Evolutionary conservation across 2,329 filamentous ascomycete species (phyloP).

Genomic region (Calonectria naviculata): DNA sequence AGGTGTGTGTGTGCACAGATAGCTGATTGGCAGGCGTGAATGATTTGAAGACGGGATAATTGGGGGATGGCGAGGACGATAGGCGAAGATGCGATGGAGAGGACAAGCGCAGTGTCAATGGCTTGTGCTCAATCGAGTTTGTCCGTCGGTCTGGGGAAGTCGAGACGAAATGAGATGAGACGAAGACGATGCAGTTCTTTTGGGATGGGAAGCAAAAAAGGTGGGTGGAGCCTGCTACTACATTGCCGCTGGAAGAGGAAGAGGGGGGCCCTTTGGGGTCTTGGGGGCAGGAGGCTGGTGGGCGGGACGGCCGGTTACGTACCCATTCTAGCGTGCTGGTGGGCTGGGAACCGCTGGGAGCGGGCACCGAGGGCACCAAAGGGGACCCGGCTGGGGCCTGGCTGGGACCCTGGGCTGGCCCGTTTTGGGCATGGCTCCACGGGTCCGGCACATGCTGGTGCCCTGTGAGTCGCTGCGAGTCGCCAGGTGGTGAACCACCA

Average conservation of each 20-base stretch:
- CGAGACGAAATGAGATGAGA: slow-evolving; percentile 10
- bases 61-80: not conserved
- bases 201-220: slow-evolving; percentile 3
- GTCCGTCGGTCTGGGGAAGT: not conserved
- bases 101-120: not conserved
- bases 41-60: not conserved
- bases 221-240: slow-evolving; percentile 4
- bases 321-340: not conserved
- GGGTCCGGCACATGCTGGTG: not conserved
- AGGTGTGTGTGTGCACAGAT: not conserved
- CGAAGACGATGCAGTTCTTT: slow-evolving; percentile 4
- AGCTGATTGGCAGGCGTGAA: not conserved
- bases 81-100: not conserved
- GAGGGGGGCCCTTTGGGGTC: not conserved
- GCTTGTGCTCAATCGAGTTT: not conserved
- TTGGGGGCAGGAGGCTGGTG: slow-evolving; percentile 4
- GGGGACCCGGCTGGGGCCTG: not conserved
- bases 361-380: not conserved
- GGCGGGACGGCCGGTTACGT: slow-evolving; percentile 7
- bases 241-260: slow-evolving; percentile 7
- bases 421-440: slow-evolving; percentile 4
- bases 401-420: not conserved
- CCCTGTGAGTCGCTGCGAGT: slow-evolving; percentile 9
- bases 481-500: not conserved
- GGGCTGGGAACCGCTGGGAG: slow-evolving; percentile 8